Base-by-base conservation (phyloP, 2,329 filamentous ascomycete genomes). In the Hypoxylon sp. region DNA sequence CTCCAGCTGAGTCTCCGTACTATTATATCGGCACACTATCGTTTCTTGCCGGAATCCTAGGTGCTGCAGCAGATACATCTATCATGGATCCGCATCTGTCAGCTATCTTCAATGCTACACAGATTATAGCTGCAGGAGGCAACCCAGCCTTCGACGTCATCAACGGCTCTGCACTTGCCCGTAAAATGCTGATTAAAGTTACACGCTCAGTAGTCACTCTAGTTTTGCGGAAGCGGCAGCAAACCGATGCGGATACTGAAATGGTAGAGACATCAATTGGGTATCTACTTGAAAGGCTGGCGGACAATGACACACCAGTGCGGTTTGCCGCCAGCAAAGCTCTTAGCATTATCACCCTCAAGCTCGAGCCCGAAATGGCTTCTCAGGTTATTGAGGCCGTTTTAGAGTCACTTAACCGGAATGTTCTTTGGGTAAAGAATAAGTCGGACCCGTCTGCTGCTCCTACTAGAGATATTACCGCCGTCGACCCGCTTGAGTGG, bases 301-400 rank as follows among this genome's bases (percentile, higher is more conserved):
- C 90, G 1, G 96, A 99, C 78, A 92, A 93, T 67, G 94, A 98
- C 75, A 98, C 94, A 0, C 94, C 94, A 0, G 94, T 99, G 11
- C 87, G 96, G 39, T 88, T 97, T 74, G 92, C 95, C 33, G 93
- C 95, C 19, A 97, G 94, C 79, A 99, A 99, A 81, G 92, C 94
- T 3, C 87, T 98, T 48, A 97, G 94, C 79, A 87, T 97, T 58
- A 90, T 98, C 71, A 91, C 94, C 0, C 83, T 97, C 55, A 94
- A 92, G 72, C 82, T 99, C 6, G 89, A 94, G 48, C 81, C 88
- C 0, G 91, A 91, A 22, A 94, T 98, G 91, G 94, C 93, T 0
- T 87, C 88, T 1, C 92, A 98, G 76, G 91, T 99, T 10, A 90
- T 98, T 11, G 92, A 97, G 66, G 94, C 93, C 0, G 91, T 98